Conservation (phyloP, 768 basidiomycete species). For the Pseudohyphozyma bogoriensis region DNA sequence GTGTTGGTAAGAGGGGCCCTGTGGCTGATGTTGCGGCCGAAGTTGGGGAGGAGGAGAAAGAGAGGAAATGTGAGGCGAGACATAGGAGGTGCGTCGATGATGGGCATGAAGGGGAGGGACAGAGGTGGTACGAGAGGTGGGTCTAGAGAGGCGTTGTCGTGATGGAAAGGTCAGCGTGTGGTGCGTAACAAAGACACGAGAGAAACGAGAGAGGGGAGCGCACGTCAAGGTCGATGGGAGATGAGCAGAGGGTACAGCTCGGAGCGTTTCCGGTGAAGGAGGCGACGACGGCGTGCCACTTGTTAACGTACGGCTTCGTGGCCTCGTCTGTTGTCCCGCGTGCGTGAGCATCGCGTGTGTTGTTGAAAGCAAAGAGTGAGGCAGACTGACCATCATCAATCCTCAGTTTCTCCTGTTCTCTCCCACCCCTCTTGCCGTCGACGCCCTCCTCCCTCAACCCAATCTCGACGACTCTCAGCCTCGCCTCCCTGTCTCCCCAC, state of each 20-base stretch:
- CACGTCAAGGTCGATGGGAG: conserved; percentile 24
- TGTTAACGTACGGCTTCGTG: not conserved
- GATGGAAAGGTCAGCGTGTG: not conserved
- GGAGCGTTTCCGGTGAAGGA: not conserved
- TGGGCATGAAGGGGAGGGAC: conserved; percentile 22
- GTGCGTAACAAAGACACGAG: too few species aligned
- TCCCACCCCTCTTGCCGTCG: conserved; percentile 36
- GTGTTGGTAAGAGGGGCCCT: conserved; percentile 35
- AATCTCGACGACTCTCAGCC: conserved; percentile 1
- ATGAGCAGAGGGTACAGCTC: not conserved
- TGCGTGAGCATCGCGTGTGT: not conserved
- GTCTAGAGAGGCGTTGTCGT: conserved; percentile 9
- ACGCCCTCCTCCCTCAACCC: conserved; percentile 21
- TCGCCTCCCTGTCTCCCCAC: conserved; percentile 8
- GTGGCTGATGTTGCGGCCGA: not conserved
- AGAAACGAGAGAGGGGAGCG: not conserved
- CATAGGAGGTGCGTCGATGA: conserved; percentile 34
- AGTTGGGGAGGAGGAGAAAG: conserved; percentile 20
- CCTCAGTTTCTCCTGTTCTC: conserved; percentile 10
- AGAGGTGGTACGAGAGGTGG: conserved; percentile 36
- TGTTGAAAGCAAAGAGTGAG: not conserved
- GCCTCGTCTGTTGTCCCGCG: not conserved
- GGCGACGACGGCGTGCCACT: not conserved
- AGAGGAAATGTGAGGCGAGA: conserved; percentile 32
- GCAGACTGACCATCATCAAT: conserved; percentile 15